phyloP scores from a whole-genome alignment of 1,139 yeast genomes.

The Yamadazyma dendronema region DNA sequence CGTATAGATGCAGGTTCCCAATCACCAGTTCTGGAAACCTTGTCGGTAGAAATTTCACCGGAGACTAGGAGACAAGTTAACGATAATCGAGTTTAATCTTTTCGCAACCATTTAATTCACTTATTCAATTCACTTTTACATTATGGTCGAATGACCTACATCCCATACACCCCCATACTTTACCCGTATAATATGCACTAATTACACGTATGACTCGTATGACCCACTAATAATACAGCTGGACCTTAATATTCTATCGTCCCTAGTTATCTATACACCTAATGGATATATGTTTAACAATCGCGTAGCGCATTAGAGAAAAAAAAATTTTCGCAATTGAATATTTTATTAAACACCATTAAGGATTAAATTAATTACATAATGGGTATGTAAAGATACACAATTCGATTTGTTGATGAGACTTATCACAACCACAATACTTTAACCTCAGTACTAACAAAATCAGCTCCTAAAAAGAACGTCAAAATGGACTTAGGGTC shows the following conservation, averaged over 20 bases:
- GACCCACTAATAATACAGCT: too few relatives aligned
- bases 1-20: conserved; percentile 2
- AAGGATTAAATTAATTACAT: conserved; percentile 5
- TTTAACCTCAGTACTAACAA: conserved; percentile 10
- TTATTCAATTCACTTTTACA: too few relatives aligned
- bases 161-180: too few relatives aligned
- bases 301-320: conserved; percentile 2
- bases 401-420: too few relatives aligned
- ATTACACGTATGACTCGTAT: too few relatives aligned
- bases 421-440: not conserved
- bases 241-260: too few relatives aligned
- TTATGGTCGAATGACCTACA: too few relatives aligned
- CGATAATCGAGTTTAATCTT: conserved; percentile 8
- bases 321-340: conserved; percentile 6
- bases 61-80: conserved; percentile 6
- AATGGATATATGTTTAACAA: not conserved
- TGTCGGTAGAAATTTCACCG: conserved; percentile 4
- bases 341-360: not conserved
- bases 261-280: not conserved
- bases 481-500: conserved; percentile 52
- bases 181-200: too few relatives aligned
- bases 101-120: too few relatives aligned
- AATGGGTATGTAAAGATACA: conserved; percentile 17
- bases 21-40: not conserved
- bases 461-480: conserved; percentile 37